Evolutionary conservation across 495 filamentous ascomycete species (phyloP).

Genomic region (Tuber calosporum): DNA sequence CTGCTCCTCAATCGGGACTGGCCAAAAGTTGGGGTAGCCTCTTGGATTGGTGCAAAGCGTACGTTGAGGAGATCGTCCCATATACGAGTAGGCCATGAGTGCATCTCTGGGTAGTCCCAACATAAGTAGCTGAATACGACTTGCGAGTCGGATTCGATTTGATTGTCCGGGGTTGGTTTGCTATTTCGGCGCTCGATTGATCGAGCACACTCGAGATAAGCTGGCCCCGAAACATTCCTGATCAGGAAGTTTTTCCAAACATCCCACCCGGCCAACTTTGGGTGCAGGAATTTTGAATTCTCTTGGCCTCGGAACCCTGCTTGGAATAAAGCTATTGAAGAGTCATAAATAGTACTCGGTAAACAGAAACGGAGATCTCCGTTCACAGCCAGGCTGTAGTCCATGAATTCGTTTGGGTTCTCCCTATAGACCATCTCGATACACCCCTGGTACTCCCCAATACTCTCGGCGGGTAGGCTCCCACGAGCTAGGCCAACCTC

Average conservation of each 20-base stretch:
- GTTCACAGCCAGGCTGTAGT: conserved; percentile 22
- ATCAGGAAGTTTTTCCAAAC: conserved; percentile 18
- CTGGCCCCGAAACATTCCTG: neutral
- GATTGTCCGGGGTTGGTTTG: conserved; percentile 10
- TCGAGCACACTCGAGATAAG: conserved; percentile 18
- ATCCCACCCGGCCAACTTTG: conserved; percentile 1
- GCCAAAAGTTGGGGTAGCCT: neutral
- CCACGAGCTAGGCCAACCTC: conserved; percentile 8
- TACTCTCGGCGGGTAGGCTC: conserved; percentile 11
- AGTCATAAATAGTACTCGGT: conserved; percentile 21
- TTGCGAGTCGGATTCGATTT: conserved; percentile 16
- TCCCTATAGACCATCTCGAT: conserved; percentile 9
- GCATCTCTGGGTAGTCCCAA: conserved; percentile 26
- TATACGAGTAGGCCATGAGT: neutral
- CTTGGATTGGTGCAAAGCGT: conserved; percentile 17
- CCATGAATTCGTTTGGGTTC: conserved; percentile 11
- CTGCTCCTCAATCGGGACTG: neutral
- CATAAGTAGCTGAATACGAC: conserved; percentile 25
- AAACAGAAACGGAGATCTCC: conserved; percentile 19
- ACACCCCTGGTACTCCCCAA: conserved; percentile 18
- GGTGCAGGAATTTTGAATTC: conserved; percentile 26
- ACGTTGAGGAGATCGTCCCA: conserved; percentile 14
- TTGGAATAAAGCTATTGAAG: conserved; percentile 15
- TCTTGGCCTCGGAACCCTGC: conserved; percentile 33
- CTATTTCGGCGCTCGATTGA: conserved; percentile 20